phyloP scores from a whole-genome alignment of 108 stramenopile species.

The Licmophora abbreviata region DNA sequence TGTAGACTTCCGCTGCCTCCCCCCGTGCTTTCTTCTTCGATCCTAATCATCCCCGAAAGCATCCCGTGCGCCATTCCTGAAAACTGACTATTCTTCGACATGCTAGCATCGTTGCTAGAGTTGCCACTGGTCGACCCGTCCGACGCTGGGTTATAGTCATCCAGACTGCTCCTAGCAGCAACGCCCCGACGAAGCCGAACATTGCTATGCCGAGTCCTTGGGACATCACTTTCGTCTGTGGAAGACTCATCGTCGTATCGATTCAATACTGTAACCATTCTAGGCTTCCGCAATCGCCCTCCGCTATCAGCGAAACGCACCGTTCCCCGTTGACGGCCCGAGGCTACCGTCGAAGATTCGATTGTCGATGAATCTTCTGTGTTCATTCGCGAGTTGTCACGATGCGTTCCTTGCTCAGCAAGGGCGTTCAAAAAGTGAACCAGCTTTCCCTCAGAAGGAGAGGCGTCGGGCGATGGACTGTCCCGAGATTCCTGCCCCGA shows the following conservation, averaged over 20 bases:
- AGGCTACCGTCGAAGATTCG: not conserved
- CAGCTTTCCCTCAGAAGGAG: conserved; percentile 2
- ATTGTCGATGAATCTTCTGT: not conserved
- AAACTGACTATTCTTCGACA: not conserved
- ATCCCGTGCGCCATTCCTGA: conserved; percentile 1
- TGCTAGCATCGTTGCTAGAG: no score
- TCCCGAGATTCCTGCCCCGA: not conserved
- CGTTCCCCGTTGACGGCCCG: conserved; percentile 1
- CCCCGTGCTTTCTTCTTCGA: conserved; percentile 3
- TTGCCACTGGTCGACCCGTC: no score
- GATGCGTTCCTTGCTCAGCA: not conserved
- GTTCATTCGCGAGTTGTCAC: not conserved
- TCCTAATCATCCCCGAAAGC: conserved; percentile 10
- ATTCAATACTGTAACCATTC: not conserved
- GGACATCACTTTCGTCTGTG: conserved; percentile 1
- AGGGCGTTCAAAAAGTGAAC: conserved; percentile 3
- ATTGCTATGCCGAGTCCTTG: not conserved
- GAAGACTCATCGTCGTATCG: conserved; percentile 1
- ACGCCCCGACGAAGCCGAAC: no score
- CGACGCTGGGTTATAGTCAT: no score
- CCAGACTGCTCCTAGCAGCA: no score
- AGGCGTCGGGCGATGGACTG: not conserved
- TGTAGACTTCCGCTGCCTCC: not conserved
- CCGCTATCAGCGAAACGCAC: not conserved
- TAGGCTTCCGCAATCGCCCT: not conserved